Percentiles rank a stretch among this genome's conserved stretches.
phyloP scores from a whole-genome alignment of 257 asterid genomes.

The Jasminum sambac region DNA sequence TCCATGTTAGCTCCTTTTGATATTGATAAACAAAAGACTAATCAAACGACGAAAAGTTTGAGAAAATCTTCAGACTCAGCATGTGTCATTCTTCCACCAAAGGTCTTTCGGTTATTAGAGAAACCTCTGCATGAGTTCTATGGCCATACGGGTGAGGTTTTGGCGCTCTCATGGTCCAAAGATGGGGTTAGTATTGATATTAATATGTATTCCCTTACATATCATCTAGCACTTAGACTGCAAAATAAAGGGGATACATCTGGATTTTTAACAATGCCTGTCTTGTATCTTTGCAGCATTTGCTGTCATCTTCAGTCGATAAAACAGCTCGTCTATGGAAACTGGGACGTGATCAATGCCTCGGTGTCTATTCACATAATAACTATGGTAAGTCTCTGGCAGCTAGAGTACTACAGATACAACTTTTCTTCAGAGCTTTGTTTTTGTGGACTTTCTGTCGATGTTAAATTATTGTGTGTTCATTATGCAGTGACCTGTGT shows the following conservation, averaged over 20 bases:
- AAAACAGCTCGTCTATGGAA: slow-evolving; percentile 89
- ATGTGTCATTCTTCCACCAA: slow-evolving; percentile 79
- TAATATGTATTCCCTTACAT: neutral
- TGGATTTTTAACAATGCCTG: neutral
- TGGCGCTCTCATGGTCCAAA: slow-evolving; percentile 89
- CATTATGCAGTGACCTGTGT: slow-evolving; percentile 73
- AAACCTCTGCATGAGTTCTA: slow-evolving; percentile 79
- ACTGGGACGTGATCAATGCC: slow-evolving; percentile 71
- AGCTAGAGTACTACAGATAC: neutral
- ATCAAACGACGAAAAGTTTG: slow-evolving; percentile 34
- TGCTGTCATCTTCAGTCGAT: slow-evolving; percentile 85
- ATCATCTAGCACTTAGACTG: neutral
- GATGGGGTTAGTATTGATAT: slow-evolving; percentile 65
- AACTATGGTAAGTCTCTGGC: slow-evolving; percentile 57
- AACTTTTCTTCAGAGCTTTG: neutral
- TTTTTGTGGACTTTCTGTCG: slow-evolving; percentile 8
- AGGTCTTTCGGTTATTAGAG: slow-evolving; percentile 72
- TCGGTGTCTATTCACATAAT: slow-evolving; percentile 68
- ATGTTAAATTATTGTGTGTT: slow-evolving; percentile 17
- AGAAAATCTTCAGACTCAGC: slow-evolving; percentile 66
- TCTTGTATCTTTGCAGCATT: slow-evolving; percentile 48
- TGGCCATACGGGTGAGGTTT: slow-evolving; percentile 75
- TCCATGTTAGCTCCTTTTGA: slow-evolving; percentile 59
- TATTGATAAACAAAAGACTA: slow-evolving; percentile 39
- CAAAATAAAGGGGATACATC: slow-evolving; percentile 13